Percentiles rank a stretch among this genome's conserved stretches.
These are phyloP conservation scores for Trichoderma koningii DNA, from an alignment of 2,329 filamentous ascomycete genomes.

Conservation along the genomic window DNA sequence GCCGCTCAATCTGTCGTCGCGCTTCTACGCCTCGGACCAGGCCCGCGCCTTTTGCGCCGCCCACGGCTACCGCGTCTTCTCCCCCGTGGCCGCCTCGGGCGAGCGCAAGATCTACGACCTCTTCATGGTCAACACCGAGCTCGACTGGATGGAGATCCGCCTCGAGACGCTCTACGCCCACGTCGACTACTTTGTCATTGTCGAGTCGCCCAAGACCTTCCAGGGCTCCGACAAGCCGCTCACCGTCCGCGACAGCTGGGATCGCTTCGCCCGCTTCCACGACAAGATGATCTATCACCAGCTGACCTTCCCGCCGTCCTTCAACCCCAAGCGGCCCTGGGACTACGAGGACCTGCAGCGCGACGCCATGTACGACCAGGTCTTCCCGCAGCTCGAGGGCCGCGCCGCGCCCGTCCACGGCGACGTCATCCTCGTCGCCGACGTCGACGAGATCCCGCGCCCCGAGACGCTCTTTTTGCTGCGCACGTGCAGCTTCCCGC, in stretches of 20 bases:
- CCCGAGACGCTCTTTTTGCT: constrained; percentile 53
- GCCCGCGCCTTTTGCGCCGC: constrained; percentile 37
- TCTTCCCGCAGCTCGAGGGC: constrained; percentile 52
- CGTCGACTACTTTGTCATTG: constrained; percentile 67
- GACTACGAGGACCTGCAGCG: constrained; percentile 56
- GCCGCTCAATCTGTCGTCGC: constrained; percentile 33
- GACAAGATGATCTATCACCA: constrained; percentile 63
- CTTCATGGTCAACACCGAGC: constrained; percentile 62
- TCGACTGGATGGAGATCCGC: constrained; percentile 67
- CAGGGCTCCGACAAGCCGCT: constrained; percentile 59
- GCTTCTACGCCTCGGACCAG: constrained; percentile 37
- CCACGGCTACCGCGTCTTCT: constrained; percentile 40
- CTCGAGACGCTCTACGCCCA: constrained; percentile 58
- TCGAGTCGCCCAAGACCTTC: constrained; percentile 61
- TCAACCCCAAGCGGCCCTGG: constrained; percentile 47
- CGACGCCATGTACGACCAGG: constrained; percentile 60
- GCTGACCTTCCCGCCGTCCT: constrained; percentile 48
- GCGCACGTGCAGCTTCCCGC: constrained; percentile 54
- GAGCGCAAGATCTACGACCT: constrained; percentile 52
- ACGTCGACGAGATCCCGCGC: constrained; percentile 62
- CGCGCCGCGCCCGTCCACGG: constrained; percentile 46
- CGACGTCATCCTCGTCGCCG: constrained; percentile 61
- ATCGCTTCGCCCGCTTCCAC: constrained; percentile 54
- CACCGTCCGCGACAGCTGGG: constrained; percentile 54
- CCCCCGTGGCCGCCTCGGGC: constrained; percentile 31